A percentile compares a stretch with the other conserved stretches of the same genome.
Evolutionary conservation across 2,329 filamentous ascomycete genomes (phyloP).

Genomic region (Clonostachys chloroleuca): DNA sequence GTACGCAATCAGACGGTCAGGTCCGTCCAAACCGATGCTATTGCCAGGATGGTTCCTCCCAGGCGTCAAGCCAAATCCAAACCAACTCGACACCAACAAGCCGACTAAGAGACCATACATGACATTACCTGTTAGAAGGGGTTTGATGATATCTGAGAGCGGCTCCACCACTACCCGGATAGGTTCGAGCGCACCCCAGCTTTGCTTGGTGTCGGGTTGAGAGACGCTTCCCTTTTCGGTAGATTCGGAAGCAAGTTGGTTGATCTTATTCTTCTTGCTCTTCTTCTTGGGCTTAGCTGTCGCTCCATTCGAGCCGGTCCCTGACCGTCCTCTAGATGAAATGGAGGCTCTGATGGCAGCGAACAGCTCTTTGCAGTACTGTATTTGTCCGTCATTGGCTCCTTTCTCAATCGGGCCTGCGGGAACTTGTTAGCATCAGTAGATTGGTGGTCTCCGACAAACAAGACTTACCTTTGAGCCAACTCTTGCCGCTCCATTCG

Average conservation of each 20-base stretch:
- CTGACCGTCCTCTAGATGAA: conserved; percentile 54
- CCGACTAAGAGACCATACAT: conserved; percentile 72
- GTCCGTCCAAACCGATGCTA: conserved; percentile 24
- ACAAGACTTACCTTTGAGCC: conserved; percentile 76
- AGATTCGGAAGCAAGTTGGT: conserved; percentile 28
- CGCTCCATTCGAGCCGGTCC: conserved; percentile 36
- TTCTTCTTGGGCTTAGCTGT: conserved; percentile 57
- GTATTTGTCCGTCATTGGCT: conserved; percentile 81
- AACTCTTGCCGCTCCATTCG: conserved; percentile 97
- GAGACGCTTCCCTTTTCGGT: conserved; percentile 31
- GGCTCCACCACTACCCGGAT: conserved; percentile 67
- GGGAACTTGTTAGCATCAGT: not conserved
- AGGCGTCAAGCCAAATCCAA: conserved; percentile 53
- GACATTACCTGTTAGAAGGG: conserved; percentile 72
- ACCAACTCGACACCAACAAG: conserved; percentile 70
- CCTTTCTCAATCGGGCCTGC: conserved; percentile 93
- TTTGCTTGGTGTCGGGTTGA: conserved; percentile 34
- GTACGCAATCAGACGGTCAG: conserved; percentile 75
- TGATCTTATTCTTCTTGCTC: conserved; percentile 41
- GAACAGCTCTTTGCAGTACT: conserved; percentile 78
- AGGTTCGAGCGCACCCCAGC: conserved; percentile 83
- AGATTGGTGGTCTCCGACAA: not conserved
- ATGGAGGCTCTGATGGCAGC: conserved; percentile 70
- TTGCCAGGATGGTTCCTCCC: conserved; percentile 25
- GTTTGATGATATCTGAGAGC: conserved; percentile 62